phyloP scores from a whole-genome alignment of 306 rosid species.

The Vachellia pachyceras region DNA sequence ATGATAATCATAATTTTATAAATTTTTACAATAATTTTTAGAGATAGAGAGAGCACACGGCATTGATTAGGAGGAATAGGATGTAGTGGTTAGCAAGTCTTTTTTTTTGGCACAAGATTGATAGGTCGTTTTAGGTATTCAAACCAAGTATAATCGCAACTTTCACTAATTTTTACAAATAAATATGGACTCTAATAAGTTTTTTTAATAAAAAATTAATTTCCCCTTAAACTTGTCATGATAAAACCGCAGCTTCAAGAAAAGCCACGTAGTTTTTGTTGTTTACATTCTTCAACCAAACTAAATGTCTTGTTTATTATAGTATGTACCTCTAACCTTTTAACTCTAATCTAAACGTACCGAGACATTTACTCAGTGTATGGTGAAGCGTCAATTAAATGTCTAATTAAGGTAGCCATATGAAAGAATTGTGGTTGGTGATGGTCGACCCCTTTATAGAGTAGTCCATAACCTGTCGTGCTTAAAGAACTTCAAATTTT shows the following conservation, averaged over 20 bases:
- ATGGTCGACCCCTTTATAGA: neutral
- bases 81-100: too few relatives aligned
- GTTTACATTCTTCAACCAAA: constrained; percentile 13
- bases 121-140: neutral
- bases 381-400: neutral
- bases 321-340: too few relatives aligned
- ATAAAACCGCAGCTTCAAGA: neutral
- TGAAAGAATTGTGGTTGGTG: neutral
- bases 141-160: neutral
- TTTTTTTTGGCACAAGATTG: too few relatives aligned
- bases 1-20: neutral
- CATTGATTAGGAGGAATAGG: too few relatives aligned
- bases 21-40: neutral
- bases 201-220: neutral
- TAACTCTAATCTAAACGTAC: too few relatives aligned
- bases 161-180: neutral
- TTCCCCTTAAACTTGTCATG: neutral
- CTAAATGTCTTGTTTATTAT: too few relatives aligned
- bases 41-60: neutral
- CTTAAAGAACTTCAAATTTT: neutral
- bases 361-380: constrained; percentile 39
- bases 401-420: neutral
- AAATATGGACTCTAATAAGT: too few relatives aligned
- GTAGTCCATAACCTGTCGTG: neutral
- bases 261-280: constrained; percentile 29